These are phyloP conservation scores for Tetracladium setigerum DNA, from an alignment of 495 filamentous ascomycete genomes.

Conservation along the genomic window DNA sequence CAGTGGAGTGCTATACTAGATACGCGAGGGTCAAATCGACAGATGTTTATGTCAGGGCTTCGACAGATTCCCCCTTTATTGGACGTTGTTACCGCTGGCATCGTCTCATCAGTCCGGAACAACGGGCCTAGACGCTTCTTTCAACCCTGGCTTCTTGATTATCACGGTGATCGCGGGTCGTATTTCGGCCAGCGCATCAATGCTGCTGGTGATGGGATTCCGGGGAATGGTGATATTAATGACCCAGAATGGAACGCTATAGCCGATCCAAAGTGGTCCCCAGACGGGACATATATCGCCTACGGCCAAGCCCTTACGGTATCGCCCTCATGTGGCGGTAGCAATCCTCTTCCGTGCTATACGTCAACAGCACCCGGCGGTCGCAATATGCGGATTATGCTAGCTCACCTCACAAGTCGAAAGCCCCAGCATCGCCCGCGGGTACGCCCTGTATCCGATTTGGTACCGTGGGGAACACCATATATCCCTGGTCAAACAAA, in stretches of 20 bases:
- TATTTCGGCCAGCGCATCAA: constrained; percentile 23
- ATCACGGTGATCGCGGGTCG: constrained; percentile 19
- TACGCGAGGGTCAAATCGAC: constrained; percentile 13
- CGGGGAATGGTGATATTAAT: constrained; percentile 22
- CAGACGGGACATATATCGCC: constrained; percentile 16
- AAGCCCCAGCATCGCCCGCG: constrained; percentile 1
- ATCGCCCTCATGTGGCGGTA: constrained; percentile 12
- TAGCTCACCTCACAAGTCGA: constrained; percentile 20
- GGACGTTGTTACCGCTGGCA: constrained; percentile 12
- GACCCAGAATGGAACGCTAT: constrained; percentile 24
- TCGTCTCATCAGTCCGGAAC: constrained; percentile 19
- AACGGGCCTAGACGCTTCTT: constrained; percentile 23
- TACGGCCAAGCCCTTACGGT: constrained; percentile 16
- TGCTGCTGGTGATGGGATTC: constrained; percentile 16
- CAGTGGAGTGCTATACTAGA: constrained; percentile 19
- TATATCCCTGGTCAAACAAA: constrained; percentile 14
- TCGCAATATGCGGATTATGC: constrained; percentile 6
- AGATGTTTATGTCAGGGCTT: constrained; percentile 24
- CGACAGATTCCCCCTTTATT: constrained; percentile 22
- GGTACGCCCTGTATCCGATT: constrained; percentile 8
- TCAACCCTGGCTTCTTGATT: constrained; percentile 21
- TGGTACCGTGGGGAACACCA: constrained; percentile 16
- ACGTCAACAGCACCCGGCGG: constrained; percentile 15
- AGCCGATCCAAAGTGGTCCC: constrained; percentile 23
- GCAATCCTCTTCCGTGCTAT: constrained; percentile 16